Base-by-base conservation (phyloP, 2,329 filamentous ascomycete species). In the Microcera coccophila region DNA sequence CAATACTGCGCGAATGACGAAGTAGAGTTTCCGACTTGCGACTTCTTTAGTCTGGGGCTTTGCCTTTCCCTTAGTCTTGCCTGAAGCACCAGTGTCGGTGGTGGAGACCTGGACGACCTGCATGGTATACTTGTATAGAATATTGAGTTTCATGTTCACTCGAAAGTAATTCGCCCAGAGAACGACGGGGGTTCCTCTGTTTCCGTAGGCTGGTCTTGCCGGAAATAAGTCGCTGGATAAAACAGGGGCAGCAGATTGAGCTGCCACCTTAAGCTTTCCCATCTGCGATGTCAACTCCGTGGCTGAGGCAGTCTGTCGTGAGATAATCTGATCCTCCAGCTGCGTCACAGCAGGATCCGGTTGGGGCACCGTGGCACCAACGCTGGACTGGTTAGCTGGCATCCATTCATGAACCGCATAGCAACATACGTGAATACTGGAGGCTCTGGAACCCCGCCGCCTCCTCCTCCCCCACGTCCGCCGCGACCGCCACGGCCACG, bases 141-240 rank as follows among this genome's bases (percentile, higher is more conserved):
- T 45, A 2, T 62, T 53, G 0, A 61, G 53, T 31, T 66, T 65
- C 7, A 73, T 49, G 5, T 64, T 54, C 36, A 81, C 44, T 2
- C 61, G 61, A 51, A 77, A 79, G 50, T 75, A 80, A 56, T 81
- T 81, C 4, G 75, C 64, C 74, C 75, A 79, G 0, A 81, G 62
- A 2, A 62, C 52, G 3, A 76, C 68, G 0, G 57, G 34, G 2
- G 36, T 58, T 4, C 77, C 78, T 4, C 50, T 51, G 3, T 57
- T 66, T 16, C 76, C 75, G 48, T 71, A 80, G 2, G 68, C 69
- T 16, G 78, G 78, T 3, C 77, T 69, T 7, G 56, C 42, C 3
- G 76, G 73, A 36, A 79, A 66, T 15, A 57, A 47, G 20, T 63
- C 60, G 8, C 41, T 36, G 12, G 45, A 33, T 2, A 44, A 32